Percentiles rank a stretch among this genome's conserved stretches.
Conservation (phyloP, 192 early-diverging fungal genomes). For the Funneliformis geosporum region DNA sequence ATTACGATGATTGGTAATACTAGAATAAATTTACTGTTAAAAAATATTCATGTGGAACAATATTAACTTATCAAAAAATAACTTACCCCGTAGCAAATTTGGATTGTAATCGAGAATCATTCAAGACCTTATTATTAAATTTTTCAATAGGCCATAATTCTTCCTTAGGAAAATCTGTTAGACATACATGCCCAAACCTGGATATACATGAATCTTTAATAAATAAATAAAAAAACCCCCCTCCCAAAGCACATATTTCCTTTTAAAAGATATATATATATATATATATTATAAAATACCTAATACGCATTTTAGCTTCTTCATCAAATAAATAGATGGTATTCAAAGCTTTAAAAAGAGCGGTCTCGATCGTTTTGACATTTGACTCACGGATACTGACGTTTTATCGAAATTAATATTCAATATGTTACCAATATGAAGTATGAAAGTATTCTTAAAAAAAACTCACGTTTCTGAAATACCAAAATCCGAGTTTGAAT, state of each 20-base stretch:
- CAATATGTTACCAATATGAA: not conserved
- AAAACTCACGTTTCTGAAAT: not conserved
- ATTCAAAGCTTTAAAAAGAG: conserved; percentile 32
- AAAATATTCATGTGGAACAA: not conserved
- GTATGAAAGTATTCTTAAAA: not conserved
- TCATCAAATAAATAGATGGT: conserved; percentile 41
- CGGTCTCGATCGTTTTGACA: conserved; percentile 13
- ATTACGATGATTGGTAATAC: conserved; percentile 33
- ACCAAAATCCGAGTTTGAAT: not conserved
- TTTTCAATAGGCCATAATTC: conserved; percentile 11
- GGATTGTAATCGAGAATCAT: conserved; percentile 33
- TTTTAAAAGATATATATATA: not conserved
- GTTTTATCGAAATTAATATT: conserved; percentile 1
- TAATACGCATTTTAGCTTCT: conserved; percentile 40
- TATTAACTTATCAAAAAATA: not conserved
- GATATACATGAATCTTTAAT: not conserved
- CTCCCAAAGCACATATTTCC: too few relatives aligned
- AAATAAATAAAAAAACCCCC: too few relatives aligned
- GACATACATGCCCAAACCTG: conserved; percentile 45
- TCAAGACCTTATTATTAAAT: conserved; percentile 36
- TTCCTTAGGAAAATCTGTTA: conserved; percentile 39
- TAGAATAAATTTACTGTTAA: not conserved
- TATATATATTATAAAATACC: not conserved
- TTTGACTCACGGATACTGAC: conserved; percentile 16
- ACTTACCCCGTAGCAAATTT: conserved; percentile 40